Evolutionary conservation across 176 grass and related monocot species (phyloP), one percentile per base, ranked within the genome.

Genomic region (Lolium rigidum): DNA sequence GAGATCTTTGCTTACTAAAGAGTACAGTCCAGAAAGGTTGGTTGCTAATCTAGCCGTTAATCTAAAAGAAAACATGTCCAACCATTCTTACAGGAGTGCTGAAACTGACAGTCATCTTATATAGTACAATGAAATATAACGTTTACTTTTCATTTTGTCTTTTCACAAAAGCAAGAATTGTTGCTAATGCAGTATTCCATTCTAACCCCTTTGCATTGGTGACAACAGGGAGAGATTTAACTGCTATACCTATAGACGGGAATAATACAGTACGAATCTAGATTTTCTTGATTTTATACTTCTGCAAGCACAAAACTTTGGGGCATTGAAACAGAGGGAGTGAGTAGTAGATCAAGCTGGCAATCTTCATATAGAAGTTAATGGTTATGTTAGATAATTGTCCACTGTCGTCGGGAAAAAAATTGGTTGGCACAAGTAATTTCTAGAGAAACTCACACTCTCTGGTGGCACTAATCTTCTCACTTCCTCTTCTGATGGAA

Each of bases 401-500:
- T 51, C 71, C 24, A 80, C 77, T 65, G 13, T 41, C 37, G 48
- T 48, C 48, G 87, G 62, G 59, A 88, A 85, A 81, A 66, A 66
- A 84, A 37, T 54, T 85, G 18, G 63, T 71, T 26, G 14, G 38
- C 37, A 88, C 71, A 80, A 77, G 10, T 50, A 81, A 76, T 74
- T 59, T 74, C 47, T 54, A 87, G 69, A 68, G 41, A 66, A 92
- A 94, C 96, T 95, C 58, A 98, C 96, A 80, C 80, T 95, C 85
- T 98, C 96, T 68, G 96, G 96, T 17, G 84, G 82, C 65, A 98
- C 48, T 83, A 94, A 82, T 76, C 88, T 91, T 84, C 93, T 92
- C 69, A 98, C 71, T 86, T 98, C 96, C 81, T 98, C 96, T 88
- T 98, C 96, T 68, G 93, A 89, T 67, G 93, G 96, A 92, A 94